Percentiles rank a stretch among this genome's conserved stretches.
phyloP scores from a whole-genome alignment of 176 grass and related monocot genomes.

The Musa itinerans region DNA sequence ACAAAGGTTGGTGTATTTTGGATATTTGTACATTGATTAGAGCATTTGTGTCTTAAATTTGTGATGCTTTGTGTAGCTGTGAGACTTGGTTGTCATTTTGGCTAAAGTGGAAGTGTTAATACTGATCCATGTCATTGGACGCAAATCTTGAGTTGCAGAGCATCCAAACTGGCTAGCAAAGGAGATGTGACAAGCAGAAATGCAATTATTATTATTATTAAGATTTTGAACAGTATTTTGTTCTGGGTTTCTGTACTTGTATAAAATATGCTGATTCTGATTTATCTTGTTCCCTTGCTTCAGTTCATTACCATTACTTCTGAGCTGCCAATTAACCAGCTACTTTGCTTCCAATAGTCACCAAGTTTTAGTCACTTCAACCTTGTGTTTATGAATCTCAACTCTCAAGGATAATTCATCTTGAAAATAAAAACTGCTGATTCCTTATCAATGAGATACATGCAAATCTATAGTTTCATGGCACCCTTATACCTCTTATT shows the following conservation, averaged over 20 bases:
- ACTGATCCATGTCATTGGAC: too few species aligned
- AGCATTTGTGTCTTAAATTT: too few species aligned
- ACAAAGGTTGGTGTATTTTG: too few species aligned
- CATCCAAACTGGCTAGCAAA: too few species aligned
- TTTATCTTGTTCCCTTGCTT: background rate
- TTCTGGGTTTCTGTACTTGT: background rate
- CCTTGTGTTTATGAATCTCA: background rate
- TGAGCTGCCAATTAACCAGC: background rate
- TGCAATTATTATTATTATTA: background rate
- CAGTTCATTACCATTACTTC: background rate
- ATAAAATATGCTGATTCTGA: background rate
- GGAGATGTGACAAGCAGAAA: background rate
- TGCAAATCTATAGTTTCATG: too few species aligned
- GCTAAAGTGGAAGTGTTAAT: too few species aligned
- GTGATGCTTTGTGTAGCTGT: too few species aligned
- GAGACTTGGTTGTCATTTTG: too few species aligned
- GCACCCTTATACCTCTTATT: too few species aligned
- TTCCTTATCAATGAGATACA: too few species aligned
- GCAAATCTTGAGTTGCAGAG: too few species aligned
- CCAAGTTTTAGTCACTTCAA: background rate
- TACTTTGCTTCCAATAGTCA: background rate
- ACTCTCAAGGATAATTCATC: background rate
- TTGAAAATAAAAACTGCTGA: background rate
- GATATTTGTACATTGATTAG: too few species aligned
- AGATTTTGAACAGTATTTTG: background rate